These are phyloP conservation scores for Phyllosticta ampelicida DNA, from an alignment of 2,329 filamentous ascomycete genomes.

Conservation along the genomic window DNA sequence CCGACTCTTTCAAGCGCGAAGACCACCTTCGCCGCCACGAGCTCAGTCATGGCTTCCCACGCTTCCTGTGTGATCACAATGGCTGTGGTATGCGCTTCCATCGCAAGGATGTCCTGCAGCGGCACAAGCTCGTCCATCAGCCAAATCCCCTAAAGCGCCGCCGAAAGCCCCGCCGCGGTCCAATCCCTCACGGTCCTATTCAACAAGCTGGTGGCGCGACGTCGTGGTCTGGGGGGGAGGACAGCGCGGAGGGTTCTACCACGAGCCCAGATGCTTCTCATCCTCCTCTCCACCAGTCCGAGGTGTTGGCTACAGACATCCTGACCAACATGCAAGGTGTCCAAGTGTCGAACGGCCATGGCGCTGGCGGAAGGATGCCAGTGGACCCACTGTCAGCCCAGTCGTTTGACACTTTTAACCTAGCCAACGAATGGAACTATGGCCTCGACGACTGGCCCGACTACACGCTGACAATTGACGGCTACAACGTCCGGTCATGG, in stretches of 20 bases:
- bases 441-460: slow-evolving; percentile 9
- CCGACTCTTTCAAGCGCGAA: slow-evolving; percentile 11
- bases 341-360: background rate
- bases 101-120: slow-evolving; percentile 11
- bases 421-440: slow-evolving; percentile 4
- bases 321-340: background rate
- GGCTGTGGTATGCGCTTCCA: slow-evolving; percentile 12
- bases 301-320: background rate
- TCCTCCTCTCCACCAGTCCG: background rate
- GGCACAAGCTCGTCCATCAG: slow-evolving; percentile 12
- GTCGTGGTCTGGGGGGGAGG: background rate
- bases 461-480: background rate
- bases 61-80: slow-evolving; percentile 11
- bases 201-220: slow-evolving; percentile 1
- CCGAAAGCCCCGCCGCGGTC: slow-evolving; percentile 7
- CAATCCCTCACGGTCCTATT: slow-evolving; percentile 7
- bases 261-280: background rate
- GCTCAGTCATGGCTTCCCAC: slow-evolving; percentile 12
- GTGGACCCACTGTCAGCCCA: background rate
- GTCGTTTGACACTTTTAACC: slow-evolving; percentile 3
- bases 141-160: slow-evolving; percentile 10
- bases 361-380: background rate
- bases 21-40: slow-evolving; percentile 12
- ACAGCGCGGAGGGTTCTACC: background rate
- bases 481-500: slow-evolving; percentile 1